phyloP scores from a whole-genome alignment of 2,329 filamentous ascomycete genomes.

The Bertia moriformis region DNA sequence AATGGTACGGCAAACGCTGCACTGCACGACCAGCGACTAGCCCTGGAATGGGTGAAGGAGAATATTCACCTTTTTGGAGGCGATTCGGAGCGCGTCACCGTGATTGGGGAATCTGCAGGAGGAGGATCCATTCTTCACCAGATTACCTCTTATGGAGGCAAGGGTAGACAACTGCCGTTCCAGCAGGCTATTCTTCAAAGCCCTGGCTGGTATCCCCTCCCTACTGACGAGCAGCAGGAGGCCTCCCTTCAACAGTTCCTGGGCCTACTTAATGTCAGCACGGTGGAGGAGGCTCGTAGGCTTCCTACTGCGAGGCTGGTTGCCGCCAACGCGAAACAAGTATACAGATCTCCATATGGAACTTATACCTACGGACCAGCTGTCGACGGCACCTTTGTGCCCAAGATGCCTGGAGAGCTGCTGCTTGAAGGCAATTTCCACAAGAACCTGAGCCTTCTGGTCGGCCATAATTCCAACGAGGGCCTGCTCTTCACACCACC shows the following conservation, averaged over 20 bases:
- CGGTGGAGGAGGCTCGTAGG: neutral
- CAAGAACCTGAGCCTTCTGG: neutral
- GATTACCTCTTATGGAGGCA: slow-evolving; percentile 26
- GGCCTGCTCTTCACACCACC: neutral
- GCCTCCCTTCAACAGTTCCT: neutral
- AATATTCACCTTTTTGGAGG: slow-evolving; percentile 38
- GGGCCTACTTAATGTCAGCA: neutral
- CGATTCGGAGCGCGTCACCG: slow-evolving; percentile 31
- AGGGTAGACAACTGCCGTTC: slow-evolving; percentile 27
- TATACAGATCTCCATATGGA: neutral
- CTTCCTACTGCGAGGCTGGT: neutral
- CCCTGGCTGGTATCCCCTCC: slow-evolving; percentile 4
- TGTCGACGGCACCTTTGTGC: neutral
- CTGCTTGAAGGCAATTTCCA: neutral
- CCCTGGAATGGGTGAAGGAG: slow-evolving; percentile 35
- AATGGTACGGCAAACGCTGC: slow-evolving; percentile 31
- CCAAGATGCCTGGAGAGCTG: neutral
- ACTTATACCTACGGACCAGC: neutral
- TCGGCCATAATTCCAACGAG: neutral
- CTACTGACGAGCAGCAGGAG: neutral
- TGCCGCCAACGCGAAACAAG: neutral
- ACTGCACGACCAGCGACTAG: slow-evolving; percentile 33
- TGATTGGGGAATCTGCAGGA: slow-evolving; percentile 39
- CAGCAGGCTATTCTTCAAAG: slow-evolving; percentile 25
- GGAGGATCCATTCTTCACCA: slow-evolving; percentile 32